Conservation (phyloP, 2,329 filamentous ascomycete species). For the Pseudogymnoascus sp. region DNA sequence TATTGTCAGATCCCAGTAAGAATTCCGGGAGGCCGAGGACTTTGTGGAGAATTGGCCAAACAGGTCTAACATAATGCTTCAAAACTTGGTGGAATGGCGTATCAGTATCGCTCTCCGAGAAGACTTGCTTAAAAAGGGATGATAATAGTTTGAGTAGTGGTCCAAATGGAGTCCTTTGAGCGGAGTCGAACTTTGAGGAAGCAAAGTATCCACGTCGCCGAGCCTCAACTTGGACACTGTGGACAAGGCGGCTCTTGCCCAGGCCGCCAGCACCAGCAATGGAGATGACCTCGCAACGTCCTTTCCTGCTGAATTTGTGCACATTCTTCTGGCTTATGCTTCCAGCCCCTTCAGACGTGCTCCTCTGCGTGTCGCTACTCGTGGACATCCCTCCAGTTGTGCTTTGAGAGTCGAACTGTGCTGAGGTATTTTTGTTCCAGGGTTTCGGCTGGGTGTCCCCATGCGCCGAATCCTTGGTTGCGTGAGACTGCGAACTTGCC, state of each 20-base stretch:
- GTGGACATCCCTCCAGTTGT: neutral
- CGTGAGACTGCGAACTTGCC: neutral
- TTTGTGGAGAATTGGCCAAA: slow-evolving; percentile 58
- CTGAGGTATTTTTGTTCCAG: slow-evolving; percentile 4
- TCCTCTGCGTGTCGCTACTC: slow-evolving; percentile 1
- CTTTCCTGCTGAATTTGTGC: slow-evolving; percentile 50
- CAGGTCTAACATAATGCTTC: slow-evolving; percentile 55
- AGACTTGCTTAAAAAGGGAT: slow-evolving; percentile 60
- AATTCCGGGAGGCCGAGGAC: slow-evolving; percentile 63
- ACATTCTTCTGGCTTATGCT: slow-evolving; percentile 22
- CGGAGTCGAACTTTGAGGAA: slow-evolving; percentile 59
- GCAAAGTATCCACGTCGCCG: slow-evolving; percentile 57
- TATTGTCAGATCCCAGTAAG: slow-evolving; percentile 40
- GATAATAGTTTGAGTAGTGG: slow-evolving; percentile 58
- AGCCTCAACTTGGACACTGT: slow-evolving; percentile 55
- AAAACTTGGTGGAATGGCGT: slow-evolving; percentile 55
- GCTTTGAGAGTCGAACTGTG: neutral
- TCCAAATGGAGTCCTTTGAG: slow-evolving; percentile 53
- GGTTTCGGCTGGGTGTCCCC: neutral
- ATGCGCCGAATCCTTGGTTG: neutral
- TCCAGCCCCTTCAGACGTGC: slow-evolving; percentile 25
- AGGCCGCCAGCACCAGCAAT: slow-evolving; percentile 56
- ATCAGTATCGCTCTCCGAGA: slow-evolving; percentile 59
- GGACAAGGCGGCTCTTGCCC: slow-evolving; percentile 59
- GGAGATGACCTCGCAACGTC: slow-evolving; percentile 56